Evolutionary conservation across 352 stramenopile species (phyloP).

Genomic region (Phytophthora cactorum): DNA sequence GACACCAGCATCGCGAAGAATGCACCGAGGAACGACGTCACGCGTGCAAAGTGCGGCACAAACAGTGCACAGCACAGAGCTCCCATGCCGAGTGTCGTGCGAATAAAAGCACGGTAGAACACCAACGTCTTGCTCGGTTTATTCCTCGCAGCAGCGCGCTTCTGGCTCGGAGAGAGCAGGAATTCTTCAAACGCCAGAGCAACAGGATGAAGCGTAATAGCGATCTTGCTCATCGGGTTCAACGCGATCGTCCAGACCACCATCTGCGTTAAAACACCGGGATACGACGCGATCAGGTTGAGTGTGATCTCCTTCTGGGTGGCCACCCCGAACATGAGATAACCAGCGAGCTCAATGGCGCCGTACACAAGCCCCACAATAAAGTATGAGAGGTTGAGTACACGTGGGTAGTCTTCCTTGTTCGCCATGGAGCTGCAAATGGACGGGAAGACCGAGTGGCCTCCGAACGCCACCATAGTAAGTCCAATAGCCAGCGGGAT

Average conservation of each 20-base stretch:
- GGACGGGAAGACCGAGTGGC: constrained; percentile 90
- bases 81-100: constrained; percentile 57
- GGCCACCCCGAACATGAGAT: constrained; percentile 82
- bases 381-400: constrained; percentile 79
- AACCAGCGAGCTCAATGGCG: constrained; percentile 76
- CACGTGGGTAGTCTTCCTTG: constrained; percentile 59
- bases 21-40: constrained; percentile 85
- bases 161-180: constrained; percentile 54
- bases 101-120: constrained; percentile 70
- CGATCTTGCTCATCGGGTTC: constrained; percentile 91
- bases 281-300: constrained; percentile 77
- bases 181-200: constrained; percentile 81
- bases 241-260: constrained; percentile 86
- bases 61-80: constrained; percentile 73
- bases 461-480: constrained; percentile 88
- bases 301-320: constrained; percentile 90
- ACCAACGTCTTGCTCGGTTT: constrained; percentile 41
- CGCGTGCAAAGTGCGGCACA: constrained; percentile 83
- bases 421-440: constrained; percentile 87
- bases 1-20: constrained; percentile 89
- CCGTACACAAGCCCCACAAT: constrained; percentile 78
- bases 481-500: constrained; percentile 84
- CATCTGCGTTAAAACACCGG: constrained; percentile 61
- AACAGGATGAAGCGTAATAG: constrained; percentile 84
- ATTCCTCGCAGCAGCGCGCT: constrained; percentile 33